Evolutionary conservation across 2,329 filamentous ascomycete genomes (phyloP), one percentile per base, ranked within the genome.

Genomic region (Coleophoma crateriformis): DNA sequence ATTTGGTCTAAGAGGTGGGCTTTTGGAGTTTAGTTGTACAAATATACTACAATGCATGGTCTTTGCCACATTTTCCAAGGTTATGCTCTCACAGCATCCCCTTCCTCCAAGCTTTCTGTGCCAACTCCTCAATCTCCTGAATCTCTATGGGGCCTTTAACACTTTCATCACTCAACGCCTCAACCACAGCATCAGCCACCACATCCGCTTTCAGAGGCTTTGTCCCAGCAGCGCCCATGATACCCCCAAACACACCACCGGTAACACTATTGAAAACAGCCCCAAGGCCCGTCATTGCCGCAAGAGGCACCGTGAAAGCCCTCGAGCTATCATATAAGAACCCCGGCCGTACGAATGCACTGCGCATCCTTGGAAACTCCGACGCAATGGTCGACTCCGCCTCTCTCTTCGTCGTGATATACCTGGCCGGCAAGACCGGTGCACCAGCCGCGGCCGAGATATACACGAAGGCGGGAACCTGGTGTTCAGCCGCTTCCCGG

Each of bases 341-440:
- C 0, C 87, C 87, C 11, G 92, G 83, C 32, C 94, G 79, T 48
- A 96, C 70, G 67, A 96, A 97, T 52, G 97, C 73, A 54, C 79
- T 83, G 17, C 94, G 81, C 78, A 95, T 82, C 22, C 74, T 67
- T 0, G 88, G 87, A 59, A 96, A 90, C 55, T 81, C 79, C 48
- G 76, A 78, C 33, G 83, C 72, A 60, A 96, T 89, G 22, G 82
- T 78, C 50, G 75, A 78, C 71, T 99, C 94, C 7, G 94, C 94
- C 65, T 95, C 88, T 55, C 94, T 76, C 72, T 99, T 99, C 13
- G 92, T 96, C 35, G 77, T 81, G 61, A 99, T 89, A 69, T 99
- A 99, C 60, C 94, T 78, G 8, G 76, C 70, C 0, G 94, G 94
- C 53, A 99, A 75, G 33, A 96, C 78, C 1, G 92, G 91, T 1